Evolutionary conservation across 1,139 yeast species (phyloP), one percentile per base, ranked within the genome.

Genomic region (Saccharomyces hybrid): DNA sequence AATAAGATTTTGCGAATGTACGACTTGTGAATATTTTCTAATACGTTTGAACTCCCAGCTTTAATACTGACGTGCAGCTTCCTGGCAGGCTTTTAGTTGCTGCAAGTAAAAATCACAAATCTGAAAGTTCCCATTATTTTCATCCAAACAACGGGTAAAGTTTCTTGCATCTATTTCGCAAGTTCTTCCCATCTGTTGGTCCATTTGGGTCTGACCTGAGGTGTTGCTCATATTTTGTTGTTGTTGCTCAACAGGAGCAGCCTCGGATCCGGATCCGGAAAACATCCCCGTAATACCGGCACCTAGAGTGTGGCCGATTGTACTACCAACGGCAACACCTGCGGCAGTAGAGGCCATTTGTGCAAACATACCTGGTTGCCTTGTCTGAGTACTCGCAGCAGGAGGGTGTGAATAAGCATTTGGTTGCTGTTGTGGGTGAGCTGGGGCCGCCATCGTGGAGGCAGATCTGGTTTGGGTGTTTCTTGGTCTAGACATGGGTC

Each of bases 261-360:
- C 75, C 52, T 80, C 74, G 44, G 80, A 71, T 38, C 84, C 78
- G n/a, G 86, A 78, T 54, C 96, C 96, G 54, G 96, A 91, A 69
- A 93, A 91, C 79, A 93, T 74, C 53, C 89, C 79, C 54, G 96
- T 83, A 65, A 93, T 77, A 66, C 98, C 98, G 57, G 96, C 96
- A 74, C 98, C 97, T 59, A 93, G 65, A 52, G 98, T 89, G 78
- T 93, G 99, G 58, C 99, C 99, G 58, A 91, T 84, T 60, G 98
- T 85, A 55, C 96, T 88, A 67, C 99, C 99, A 57, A 93, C 97
- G 53, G 98, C 99, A 42, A 93, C 99, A 82, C 99, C 99, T 54
- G 98, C 99, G 58, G 99, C 99, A 55, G 99, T 93, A 49, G 96
- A 80, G 32, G 98, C 98, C 98, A 93, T 93, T 75, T 93, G 96